Evolutionary conservation across 371 early-diverging fungal species (phyloP).

Genomic region (Mucor ambiguus): DNA sequence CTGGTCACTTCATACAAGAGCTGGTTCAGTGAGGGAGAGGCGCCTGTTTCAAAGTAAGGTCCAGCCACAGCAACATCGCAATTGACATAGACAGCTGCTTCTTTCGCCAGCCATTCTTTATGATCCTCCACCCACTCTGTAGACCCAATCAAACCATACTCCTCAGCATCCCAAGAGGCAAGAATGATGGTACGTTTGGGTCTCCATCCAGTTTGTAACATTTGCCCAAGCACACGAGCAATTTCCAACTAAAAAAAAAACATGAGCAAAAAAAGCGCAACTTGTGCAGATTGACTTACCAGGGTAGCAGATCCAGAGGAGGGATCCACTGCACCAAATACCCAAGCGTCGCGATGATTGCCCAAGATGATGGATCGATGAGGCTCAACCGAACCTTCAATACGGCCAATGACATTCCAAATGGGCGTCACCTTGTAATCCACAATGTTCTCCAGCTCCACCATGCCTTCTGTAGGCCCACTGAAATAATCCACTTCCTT

Average conservation of each 20-base stretch:
- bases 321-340: slow-evolving; percentile 72
- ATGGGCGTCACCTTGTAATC: slow-evolving; percentile 64
- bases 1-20: slow-evolving; percentile 56
- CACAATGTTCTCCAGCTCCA: slow-evolving; percentile 56
- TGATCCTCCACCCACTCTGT: slow-evolving; percentile 78
- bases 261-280: too few species aligned
- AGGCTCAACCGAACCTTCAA: slow-evolving; percentile 63
- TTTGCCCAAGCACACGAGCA: slow-evolving; percentile 55
- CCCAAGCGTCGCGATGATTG: slow-evolving; percentile 77
- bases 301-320: slow-evolving; percentile 65
- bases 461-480: slow-evolving; percentile 60
- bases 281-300: slow-evolving; percentile 24
- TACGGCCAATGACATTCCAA: slow-evolving; percentile 68
- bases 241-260: slow-evolving; percentile 56
- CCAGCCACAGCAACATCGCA: slow-evolving; percentile 61
- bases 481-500: slow-evolving; percentile 53
- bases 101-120: slow-evolving; percentile 53
- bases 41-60: slow-evolving; percentile 45
- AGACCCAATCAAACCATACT: slow-evolving; percentile 67
- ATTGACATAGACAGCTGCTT: slow-evolving; percentile 64
- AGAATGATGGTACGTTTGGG: slow-evolving; percentile 67
- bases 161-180: slow-evolving; percentile 76
- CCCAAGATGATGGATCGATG: slow-evolving; percentile 51
- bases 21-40: slow-evolving; percentile 55
- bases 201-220: slow-evolving; percentile 64